Evolutionary conservation across 306 rosid genomes (phyloP).

Genomic region (Citrullus mucosospermus): DNA sequence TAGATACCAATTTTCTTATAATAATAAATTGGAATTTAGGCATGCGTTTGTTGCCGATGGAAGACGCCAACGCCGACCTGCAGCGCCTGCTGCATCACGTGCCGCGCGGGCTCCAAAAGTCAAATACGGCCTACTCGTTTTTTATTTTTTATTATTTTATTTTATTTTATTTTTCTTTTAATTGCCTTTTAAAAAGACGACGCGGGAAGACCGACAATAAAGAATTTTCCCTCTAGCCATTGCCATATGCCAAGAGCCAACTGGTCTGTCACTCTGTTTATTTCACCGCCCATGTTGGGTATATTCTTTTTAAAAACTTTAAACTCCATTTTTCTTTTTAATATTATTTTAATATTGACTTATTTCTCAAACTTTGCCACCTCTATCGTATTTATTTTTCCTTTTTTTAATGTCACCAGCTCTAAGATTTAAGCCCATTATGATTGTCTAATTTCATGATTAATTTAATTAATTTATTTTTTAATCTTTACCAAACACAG

Average conservation of each 20-base stretch:
- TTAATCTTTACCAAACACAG: background rate
- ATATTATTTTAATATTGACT: background rate
- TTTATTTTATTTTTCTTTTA: background rate
- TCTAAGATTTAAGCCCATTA: background rate
- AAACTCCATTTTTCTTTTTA: background rate
- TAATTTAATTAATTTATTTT: background rate
- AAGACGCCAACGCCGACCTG: background rate
- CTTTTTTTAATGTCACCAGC: background rate
- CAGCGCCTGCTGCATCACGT: background rate
- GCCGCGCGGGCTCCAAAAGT: background rate
- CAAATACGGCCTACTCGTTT: background rate
- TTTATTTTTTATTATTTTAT: too few relatives aligned
- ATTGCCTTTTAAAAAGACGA: background rate
- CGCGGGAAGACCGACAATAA: background rate
- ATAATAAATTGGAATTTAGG: background rate
- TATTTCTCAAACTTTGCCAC: background rate
- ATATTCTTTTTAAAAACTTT: background rate
- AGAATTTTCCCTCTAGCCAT: background rate
- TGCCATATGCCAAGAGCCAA: background rate
- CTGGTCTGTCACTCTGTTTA: background rate
- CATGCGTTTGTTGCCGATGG: background rate
- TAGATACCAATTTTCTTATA: too few relatives aligned
- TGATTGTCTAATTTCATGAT: background rate
- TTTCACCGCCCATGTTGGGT: background rate
- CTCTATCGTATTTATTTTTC: background rate